Conservation (phyloP, 306 rosid species). For the Gastrolobium villosum region DNA sequence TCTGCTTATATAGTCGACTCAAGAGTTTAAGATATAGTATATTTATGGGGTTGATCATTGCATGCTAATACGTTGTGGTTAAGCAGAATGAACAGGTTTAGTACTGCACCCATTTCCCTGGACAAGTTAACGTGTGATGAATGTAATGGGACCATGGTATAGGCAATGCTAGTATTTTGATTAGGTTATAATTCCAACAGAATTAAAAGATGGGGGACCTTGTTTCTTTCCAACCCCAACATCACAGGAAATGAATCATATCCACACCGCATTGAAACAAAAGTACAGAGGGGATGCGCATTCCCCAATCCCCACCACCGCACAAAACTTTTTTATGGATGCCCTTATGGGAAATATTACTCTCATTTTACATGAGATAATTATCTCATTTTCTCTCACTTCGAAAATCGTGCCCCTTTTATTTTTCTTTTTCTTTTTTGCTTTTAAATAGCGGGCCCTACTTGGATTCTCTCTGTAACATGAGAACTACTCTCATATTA, state of each 20-base stretch:
- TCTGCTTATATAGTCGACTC: background rate
- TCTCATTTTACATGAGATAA: too few relatives aligned
- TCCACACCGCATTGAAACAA: slow-evolving; percentile 36
- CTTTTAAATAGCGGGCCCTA: too few relatives aligned
- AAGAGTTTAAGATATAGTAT: slow-evolving; percentile 2
- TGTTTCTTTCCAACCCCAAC: slow-evolving; percentile 11
- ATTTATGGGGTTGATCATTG: slow-evolving; percentile 31
- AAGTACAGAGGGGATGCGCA: slow-evolving; percentile 17
- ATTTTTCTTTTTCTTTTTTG: too few relatives aligned
- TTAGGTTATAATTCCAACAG: slow-evolving; percentile 18
- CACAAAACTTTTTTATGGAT: slow-evolving; percentile 22
- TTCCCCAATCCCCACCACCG: slow-evolving; percentile 32
- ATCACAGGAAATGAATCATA: slow-evolving; percentile 21
- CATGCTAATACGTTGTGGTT: background rate
- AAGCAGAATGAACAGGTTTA: background rate
- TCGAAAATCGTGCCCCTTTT: too few relatives aligned
- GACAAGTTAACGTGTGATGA: background rate
- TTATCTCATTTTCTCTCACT: too few relatives aligned
- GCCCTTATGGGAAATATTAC: too few relatives aligned
- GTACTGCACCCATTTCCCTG: background rate
- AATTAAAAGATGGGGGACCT: slow-evolving; percentile 27
- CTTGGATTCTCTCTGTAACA: too few relatives aligned
- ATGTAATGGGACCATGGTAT: slow-evolving; percentile 34
- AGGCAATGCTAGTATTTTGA: slow-evolving; percentile 5
- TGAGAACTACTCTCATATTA: too few relatives aligned